Base-by-base conservation (phyloP, 257 asterid species). In the Solanum infundibuliforme region DNA sequence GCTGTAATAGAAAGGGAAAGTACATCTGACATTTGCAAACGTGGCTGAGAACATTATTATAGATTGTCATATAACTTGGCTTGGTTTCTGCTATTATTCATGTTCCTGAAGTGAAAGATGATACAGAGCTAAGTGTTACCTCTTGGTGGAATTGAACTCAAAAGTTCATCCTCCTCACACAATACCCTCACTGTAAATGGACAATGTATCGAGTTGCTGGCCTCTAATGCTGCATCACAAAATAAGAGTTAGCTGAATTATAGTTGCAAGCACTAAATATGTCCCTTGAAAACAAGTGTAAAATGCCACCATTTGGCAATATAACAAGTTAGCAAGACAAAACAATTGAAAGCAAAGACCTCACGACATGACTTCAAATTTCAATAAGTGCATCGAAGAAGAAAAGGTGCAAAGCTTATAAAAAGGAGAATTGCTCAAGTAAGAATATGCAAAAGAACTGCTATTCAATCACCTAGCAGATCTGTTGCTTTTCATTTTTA, bases 161-260 rank as follows among this genome's bases (percentile, higher is more conserved):
- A 84, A 83, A 94, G 89, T 88, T 92, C 94, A 68, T 95, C 96
- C 12, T 88, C 88, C 90, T 93, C 98, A 3, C 90, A 90, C 88
- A 97, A 97, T 52, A 93, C 62, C 85, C 91, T 96, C 84, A 94
- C 87, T 0, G 94, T 89, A 88, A 92, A 97, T 87, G 96, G 89
- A 87, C 89, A 93, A 43, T 71, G 89, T 89, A 94, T 91, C 84
- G 90, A 92, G 83, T 76, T 91, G 68, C 91, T 92, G 87, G 98
- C 98, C 91, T 95, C 96, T 10, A 91, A 92, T 91, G 99, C 98
- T 97, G 91, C 93, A 95, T 48, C 60, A 86, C 88, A 90, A 27
- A 79, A 87, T 86, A 87, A 38, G 73, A 82, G 7, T 29, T 58
- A 48, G 86, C 29, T 29, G 31, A 82, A 82, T 27, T 32, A 48